Percentiles rank a stretch among this genome's conserved stretches.
Evolutionary conservation across 2,329 filamentous ascomycete genomes (phyloP).

Genomic region (Cladosporium sp.): DNA sequence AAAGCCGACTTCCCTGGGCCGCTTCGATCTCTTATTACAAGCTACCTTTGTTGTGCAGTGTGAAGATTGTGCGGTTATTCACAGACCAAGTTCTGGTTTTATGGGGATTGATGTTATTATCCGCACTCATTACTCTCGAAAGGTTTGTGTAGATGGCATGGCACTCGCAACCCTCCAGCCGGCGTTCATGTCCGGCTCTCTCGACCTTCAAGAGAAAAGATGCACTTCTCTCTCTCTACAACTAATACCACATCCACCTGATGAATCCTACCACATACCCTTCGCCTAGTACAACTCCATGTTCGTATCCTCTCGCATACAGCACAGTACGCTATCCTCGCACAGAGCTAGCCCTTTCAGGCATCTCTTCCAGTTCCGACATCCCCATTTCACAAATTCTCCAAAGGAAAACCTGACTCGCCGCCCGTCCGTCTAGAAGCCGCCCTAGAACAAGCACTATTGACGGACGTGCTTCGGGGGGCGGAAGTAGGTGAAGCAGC

Average conservation of each 20-base stretch:
- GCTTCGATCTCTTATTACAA: background rate
- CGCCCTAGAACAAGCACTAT: background rate
- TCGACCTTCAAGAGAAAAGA: background rate
- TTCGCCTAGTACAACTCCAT: no score
- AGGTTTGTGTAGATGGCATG: background rate
- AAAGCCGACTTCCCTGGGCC: background rate
- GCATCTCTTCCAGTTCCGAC: background rate
- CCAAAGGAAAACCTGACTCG: background rate
- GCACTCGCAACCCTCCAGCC: background rate
- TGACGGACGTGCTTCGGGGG: background rate
- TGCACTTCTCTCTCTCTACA: background rate
- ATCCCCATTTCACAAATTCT: background rate
- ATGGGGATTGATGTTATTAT: background rate
- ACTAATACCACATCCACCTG: background rate
- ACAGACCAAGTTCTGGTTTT: background rate
- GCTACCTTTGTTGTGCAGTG: background rate
- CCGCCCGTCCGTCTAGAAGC: slow-evolving; percentile 3
- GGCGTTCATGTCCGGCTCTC: background rate
- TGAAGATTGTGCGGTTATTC: background rate
- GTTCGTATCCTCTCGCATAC: background rate
- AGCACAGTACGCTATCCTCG: background rate
- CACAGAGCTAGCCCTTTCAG: background rate
- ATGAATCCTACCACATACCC: background rate
- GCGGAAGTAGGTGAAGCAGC: background rate
- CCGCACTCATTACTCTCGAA: background rate